Evolutionary conservation across 805 yeast species (phyloP).

Genomic region (Kazachstania kunashirensis): DNA sequence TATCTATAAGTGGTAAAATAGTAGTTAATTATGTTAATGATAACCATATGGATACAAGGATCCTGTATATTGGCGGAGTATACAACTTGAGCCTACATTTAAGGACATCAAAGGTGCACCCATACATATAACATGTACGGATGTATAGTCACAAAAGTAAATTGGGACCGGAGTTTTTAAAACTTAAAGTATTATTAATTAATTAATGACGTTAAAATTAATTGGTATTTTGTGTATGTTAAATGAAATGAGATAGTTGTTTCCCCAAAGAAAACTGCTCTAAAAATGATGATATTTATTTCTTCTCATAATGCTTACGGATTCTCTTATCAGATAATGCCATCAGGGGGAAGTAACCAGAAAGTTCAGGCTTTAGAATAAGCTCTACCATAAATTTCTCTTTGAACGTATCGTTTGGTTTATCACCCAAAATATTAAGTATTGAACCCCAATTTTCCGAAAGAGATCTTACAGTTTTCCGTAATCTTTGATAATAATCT

Average conservation of each 20-base stretch:
- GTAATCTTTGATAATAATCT: conserved; percentile 24
- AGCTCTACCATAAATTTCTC: conserved; percentile 2
- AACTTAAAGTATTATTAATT: too few relatives aligned
- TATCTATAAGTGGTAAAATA: too few relatives aligned
- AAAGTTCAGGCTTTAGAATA: conserved; percentile 8
- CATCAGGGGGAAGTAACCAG: conserved; percentile 18
- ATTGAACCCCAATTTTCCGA: background rate
- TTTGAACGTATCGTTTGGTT: background rate
- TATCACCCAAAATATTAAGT: background rate
- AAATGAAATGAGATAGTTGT: too few relatives aligned
- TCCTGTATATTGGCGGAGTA: too few relatives aligned
- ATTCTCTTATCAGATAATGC: conserved; percentile 5
- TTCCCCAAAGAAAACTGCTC: too few relatives aligned
- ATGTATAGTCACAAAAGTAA: background rate
- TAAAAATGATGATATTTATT: too few relatives aligned
- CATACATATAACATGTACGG: background rate
- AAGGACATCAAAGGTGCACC: background rate
- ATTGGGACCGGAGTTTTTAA: background rate
- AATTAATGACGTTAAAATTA: too few relatives aligned
- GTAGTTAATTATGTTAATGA: too few relatives aligned
- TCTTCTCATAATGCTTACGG: too few relatives aligned
- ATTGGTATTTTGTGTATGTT: too few relatives aligned
- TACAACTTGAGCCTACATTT: too few relatives aligned
- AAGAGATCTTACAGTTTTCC: conserved; percentile 9
- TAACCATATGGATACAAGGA: too few relatives aligned